Evolutionary conservation across 345 rosid species (phyloP), one percentile per base, ranked within the genome.

Genomic region (Leavenworthia alabamica): DNA sequence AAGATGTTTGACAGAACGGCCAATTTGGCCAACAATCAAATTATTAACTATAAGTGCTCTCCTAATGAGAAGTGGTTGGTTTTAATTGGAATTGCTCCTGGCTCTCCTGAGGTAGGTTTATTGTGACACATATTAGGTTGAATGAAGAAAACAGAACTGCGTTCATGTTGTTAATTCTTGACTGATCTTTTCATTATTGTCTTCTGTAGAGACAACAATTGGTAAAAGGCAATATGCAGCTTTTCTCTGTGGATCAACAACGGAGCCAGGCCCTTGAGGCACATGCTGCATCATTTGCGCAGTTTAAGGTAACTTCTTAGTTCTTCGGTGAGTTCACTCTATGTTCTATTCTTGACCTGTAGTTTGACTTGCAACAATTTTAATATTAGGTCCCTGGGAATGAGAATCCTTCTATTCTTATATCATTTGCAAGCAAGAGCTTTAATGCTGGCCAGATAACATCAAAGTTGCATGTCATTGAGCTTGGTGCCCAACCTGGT

Each of bases 241-340:
- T 87, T 71, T 87, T 82, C 73, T 93, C 97, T 23, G 82, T 89
- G 57, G 97, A 93, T 40, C 97, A 93, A 80, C 97, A 94, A 80
- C 96, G 96, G 24, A 94, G 96, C 78, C 99, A 94, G 80, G 90
- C 92, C 42, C 92, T 94, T 68, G 99, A 94, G 75, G 99, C 97
- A 27, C 99, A 94, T 83, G 97, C 99, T 72, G 99, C 99, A 2
- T 79, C 99, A 60, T 93, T 90, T 77, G 97, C 97, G 13, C 87
- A 83, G 57, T 83, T 83, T 60, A 93, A 88, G 79, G 99, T 90
- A 63, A 45, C 60, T 24, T 40, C 20, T 52, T 54, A 23, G 4
- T 54, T 48, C 16, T 43, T 20, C 65, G 19, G 44, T 2, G 23
- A 50, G 29, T 51, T 57, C 26, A 35, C 50, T 27, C 20, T 9